Conservation (phyloP, 768 basidiomycete species). For the Mycena belliarum region DNA sequence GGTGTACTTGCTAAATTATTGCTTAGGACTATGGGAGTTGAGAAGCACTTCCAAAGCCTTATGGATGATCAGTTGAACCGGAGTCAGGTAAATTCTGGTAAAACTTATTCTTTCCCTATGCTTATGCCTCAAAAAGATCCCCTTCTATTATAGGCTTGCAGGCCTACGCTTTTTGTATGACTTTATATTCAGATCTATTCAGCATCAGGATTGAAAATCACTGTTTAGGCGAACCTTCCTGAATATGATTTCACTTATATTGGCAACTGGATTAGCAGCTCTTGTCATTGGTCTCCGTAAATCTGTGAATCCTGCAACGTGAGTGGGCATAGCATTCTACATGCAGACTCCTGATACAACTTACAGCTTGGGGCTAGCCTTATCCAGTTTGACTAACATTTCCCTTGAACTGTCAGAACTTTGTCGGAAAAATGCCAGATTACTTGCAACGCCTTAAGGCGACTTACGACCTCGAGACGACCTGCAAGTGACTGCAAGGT, state of each 20-base stretch:
- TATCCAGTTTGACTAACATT: slow-evolving; percentile 1
- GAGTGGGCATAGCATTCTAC: not conserved
- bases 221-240: slow-evolving; percentile 5
- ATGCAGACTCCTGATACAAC: not conserved
- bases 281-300: slow-evolving; percentile 4
- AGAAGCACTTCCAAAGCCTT: not conserved
- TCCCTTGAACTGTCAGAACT: not conserved
- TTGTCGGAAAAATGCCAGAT: too few relatives aligned
- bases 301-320: slow-evolving; percentile 1
- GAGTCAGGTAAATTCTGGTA: slow-evolving; percentile 7
- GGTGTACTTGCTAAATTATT: too few relatives aligned
- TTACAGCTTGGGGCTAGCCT: slow-evolving; percentile 2
- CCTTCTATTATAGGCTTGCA: slow-evolving; percentile 11
- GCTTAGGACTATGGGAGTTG: not conserved
- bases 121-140: not conserved
- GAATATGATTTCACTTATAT: not conserved
- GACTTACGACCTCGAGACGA: too few relatives aligned
- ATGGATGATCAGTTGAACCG: slow-evolving; percentile 5
- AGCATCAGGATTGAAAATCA: not conserved
- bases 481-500: too few relatives aligned
- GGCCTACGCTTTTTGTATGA: slow-evolving; percentile 7
- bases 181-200: not conserved
- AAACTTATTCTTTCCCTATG: too few relatives aligned
- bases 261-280: not conserved
- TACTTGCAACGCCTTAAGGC: too few relatives aligned